A percentile compares a stretch with the other conserved stretches of the same genome.
Evolutionary conservation across 192 early-diverging fungal species (phyloP).

Genomic region (Backusella liffmaniae): DNA sequence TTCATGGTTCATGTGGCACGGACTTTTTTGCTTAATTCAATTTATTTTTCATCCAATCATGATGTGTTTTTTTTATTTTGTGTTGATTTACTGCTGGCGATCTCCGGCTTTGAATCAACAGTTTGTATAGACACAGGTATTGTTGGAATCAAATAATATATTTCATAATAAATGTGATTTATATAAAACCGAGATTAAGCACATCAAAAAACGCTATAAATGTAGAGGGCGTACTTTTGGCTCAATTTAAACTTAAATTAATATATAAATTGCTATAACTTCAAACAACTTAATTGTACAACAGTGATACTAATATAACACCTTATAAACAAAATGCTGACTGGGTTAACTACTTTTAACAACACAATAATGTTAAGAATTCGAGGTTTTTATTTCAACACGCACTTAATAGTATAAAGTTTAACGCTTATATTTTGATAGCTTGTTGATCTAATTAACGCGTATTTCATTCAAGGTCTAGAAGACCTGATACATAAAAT

Average conservation of each 20-base stretch:
- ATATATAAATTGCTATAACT: neutral
- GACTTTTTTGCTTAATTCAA: conserved; percentile 6
- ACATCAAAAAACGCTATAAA: neutral
- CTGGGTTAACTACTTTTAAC: neutral
- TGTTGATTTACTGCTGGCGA: neutral
- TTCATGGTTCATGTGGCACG: neutral
- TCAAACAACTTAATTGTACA: neutral
- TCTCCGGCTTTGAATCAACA: neutral
- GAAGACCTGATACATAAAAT: neutral
- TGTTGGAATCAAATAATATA: neutral
- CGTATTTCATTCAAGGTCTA: neutral
- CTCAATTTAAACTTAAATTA: neutral
- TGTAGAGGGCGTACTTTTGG: neutral
- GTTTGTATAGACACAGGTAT: neutral
- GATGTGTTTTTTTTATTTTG: neutral
- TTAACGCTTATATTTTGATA: neutral
- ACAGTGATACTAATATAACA: neutral
- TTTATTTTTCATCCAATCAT: neutral
- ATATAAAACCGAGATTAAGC: neutral
- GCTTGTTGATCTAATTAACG: neutral
- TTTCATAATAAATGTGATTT: neutral
- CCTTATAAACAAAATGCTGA: neutral
- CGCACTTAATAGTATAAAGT: neutral
- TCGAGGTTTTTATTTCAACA: too few species aligned
- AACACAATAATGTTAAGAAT: too few species aligned